Conservation (phyloP, 352 stramenopile genomes). For the Phytophthora sansomeana region DNA sequence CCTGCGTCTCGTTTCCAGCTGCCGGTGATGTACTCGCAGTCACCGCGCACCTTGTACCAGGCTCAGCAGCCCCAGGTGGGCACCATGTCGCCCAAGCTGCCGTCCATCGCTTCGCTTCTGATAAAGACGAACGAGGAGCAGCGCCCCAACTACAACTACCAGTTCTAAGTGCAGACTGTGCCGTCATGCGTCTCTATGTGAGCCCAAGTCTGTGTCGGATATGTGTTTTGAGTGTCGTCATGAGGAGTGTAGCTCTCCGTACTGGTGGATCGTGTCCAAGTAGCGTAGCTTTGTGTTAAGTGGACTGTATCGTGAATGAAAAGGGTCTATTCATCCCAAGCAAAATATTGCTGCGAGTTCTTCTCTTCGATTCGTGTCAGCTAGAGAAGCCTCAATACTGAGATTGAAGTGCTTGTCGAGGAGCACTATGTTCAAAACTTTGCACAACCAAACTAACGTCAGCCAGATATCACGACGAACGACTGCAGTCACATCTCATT, state of each 20-base stretch:
- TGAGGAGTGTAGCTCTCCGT: slow-evolving; percentile 21
- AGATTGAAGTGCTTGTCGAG: too few relatives aligned
- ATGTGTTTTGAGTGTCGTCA: slow-evolving; percentile 20
- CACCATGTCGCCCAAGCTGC: slow-evolving; percentile 50
- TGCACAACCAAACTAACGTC: too few relatives aligned
- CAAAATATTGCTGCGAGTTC: too few relatives aligned
- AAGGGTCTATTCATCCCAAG: slow-evolving; percentile 27
- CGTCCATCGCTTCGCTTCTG: slow-evolving; percentile 70
- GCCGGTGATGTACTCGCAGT: slow-evolving; percentile 30
- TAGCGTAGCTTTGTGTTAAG: slow-evolving; percentile 31
- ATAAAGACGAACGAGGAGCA: slow-evolving; percentile 37
- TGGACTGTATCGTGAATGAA: slow-evolving; percentile 28
- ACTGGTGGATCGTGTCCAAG: too few relatives aligned
- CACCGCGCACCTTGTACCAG: slow-evolving; percentile 15
- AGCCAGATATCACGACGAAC: too few relatives aligned
- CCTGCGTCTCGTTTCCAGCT: slow-evolving; percentile 28
- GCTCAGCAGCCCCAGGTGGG: slow-evolving; percentile 21
- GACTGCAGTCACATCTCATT: too few relatives aligned
- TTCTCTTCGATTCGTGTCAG: too few relatives aligned
- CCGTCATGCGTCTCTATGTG: slow-evolving; percentile 17
- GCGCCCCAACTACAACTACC: slow-evolving; percentile 32
- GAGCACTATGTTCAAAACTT: too few relatives aligned
- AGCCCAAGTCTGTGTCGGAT: slow-evolving; percentile 19
- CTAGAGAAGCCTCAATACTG: too few relatives aligned
- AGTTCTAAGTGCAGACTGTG: slow-evolving; percentile 37